Evolutionary conservation across 2,329 filamentous ascomycete species (phyloP).

Genomic region (Talaromyces sp.): DNA sequence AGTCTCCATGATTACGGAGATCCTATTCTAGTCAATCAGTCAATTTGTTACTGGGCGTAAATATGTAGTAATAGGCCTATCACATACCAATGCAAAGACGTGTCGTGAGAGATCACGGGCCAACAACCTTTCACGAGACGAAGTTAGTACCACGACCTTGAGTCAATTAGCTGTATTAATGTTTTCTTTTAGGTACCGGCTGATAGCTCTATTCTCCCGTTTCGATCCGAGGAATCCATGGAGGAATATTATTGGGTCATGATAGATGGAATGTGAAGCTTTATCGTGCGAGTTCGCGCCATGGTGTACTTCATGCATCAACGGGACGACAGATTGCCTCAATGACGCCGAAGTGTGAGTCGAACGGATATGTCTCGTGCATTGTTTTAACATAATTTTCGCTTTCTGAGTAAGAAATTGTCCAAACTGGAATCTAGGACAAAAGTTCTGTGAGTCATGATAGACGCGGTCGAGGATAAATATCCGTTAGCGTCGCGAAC

Average conservation of each 20-base stretch:
- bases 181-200: neutral
- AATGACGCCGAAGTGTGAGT: neutral
- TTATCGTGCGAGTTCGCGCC: neutral
- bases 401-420: neutral
- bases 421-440: neutral
- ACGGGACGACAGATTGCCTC: neutral
- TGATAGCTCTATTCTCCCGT: neutral
- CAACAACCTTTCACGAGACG: neutral
- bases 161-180: neutral
- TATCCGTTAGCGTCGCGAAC: neutral
- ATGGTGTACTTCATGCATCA: neutral
- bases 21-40: neutral
- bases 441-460: neutral
- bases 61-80: neutral
- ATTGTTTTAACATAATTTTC: neutral
- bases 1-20: slow-evolving; percentile 5
- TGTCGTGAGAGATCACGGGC: neutral
- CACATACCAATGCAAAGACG: neutral
- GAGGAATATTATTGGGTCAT: neutral
- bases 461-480: neutral
- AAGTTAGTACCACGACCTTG: neutral
- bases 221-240: slow-evolving; percentile 4
- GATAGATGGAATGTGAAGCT: neutral
- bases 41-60: neutral
- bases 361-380: neutral